Evolutionary conservation across 495 filamentous ascomycete genomes (phyloP), one percentile per base, ranked within the genome.

Genomic region (Arthonia radiata): DNA sequence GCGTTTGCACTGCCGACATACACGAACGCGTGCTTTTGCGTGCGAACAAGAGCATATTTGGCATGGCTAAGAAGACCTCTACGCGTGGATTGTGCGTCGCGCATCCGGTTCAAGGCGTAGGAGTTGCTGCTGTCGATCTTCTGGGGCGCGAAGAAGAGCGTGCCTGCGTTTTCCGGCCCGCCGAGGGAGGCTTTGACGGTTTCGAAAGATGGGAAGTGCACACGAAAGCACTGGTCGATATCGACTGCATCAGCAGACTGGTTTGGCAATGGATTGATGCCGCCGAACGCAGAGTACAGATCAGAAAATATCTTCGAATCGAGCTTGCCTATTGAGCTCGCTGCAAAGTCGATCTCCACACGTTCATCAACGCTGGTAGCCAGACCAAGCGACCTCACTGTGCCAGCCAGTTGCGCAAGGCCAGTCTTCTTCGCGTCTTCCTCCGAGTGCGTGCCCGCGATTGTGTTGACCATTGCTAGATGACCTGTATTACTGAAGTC

Each of bases 1-100:
- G 90, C 39, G 46, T 97, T 97, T 1, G 79, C 77, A 35, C 76
- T 86, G 11, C 86, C 86, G n/a, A 90, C 53, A 40, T 97, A 97
- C 0, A 62, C 74, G 66, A 76, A 94, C 5, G 67, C 54, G 9
- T 30, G 36, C 23, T 47, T 47, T 22, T 37, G 27, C 0, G 28
- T 36, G 19, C 15, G 29, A 36, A 17, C 48, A 33, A 1, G 36
- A 23, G 18, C 13, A 22, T 11, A 16, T 48, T 97, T 97, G 42
- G 67, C 82, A 48, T 97, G 86, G 58, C 89, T 83, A 31, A 97
- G 50, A 6, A 90, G 34, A 1, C 73, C 71, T 11, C 37, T 22
- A 9, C 82, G 47, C 11, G 47, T 44, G 28, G 73, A 90, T 24
- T 56, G 47, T 41, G 73, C 83, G 34, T 97, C 81, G 11, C 63